phyloP scores from a whole-genome alignment of 2,329 filamentous ascomycete species.

The Aspergillus fischeri region DNA sequence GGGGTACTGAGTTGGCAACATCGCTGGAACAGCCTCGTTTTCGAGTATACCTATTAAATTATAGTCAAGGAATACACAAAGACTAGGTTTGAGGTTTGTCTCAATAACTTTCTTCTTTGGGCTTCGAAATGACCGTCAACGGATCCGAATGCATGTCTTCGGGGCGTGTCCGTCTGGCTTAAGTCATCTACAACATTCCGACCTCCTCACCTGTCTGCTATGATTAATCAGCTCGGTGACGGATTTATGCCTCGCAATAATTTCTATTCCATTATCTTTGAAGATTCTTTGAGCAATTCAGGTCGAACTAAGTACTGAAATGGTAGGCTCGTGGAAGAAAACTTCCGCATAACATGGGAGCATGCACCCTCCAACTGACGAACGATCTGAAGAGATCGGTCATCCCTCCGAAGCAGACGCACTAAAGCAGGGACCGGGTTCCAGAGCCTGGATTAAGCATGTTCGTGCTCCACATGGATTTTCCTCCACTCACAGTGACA shows the following conservation, averaged over 20 bases:
- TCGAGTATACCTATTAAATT: too few species aligned
- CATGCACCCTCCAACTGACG: not conserved
- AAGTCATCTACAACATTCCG: not conserved
- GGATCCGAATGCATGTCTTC: not conserved
- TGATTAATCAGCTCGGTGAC: not conserved
- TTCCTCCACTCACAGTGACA: not conserved
- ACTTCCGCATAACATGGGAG: not conserved
- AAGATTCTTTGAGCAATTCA: not conserved
- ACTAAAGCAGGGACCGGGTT: not conserved
- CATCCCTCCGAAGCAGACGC: not conserved
- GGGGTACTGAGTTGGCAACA: not conserved
- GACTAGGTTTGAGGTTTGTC: not conserved
- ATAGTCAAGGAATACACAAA: not conserved
- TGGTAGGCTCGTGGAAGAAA: not conserved
- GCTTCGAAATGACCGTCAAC: not conserved
- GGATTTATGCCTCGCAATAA: not conserved
- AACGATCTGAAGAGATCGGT: not conserved
- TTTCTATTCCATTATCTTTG: not conserved
- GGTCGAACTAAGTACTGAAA: not conserved
- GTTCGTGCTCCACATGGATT: not conserved
- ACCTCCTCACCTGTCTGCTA: not conserved
- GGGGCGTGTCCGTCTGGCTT: not conserved
- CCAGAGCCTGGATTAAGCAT: not conserved
- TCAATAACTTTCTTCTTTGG: not conserved
- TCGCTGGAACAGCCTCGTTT: too few species aligned